Evolutionary conservation across 208 protist genomes (phyloP).

Genomic region (Trichomonas vaginalis): DNA sequence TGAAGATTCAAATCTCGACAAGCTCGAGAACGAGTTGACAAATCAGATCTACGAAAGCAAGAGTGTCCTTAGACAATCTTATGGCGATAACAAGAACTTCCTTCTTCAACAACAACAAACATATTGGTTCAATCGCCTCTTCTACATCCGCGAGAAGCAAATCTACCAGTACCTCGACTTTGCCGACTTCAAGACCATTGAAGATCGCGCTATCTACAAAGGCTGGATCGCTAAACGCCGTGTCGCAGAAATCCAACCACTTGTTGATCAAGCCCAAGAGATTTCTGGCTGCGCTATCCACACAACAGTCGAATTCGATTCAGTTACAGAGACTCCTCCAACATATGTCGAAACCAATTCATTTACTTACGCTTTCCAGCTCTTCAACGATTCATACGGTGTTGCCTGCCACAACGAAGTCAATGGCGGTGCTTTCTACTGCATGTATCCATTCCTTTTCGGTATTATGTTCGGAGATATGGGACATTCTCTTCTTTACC

Average conservation of each 20-base stretch:
- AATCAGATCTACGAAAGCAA: background rate
- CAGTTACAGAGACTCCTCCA: slow-evolving; percentile 48
- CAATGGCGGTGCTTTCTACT: slow-evolving; percentile 6
- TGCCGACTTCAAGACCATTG: background rate
- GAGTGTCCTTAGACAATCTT: background rate
- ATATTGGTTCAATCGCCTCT: background rate
- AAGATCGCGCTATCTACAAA: background rate
- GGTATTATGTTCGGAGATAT: slow-evolving; percentile 98
- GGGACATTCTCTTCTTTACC: slow-evolving; percentile 63
- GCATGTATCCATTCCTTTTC: slow-evolving; percentile 67
- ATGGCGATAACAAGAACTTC: background rate
- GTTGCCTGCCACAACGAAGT: slow-evolving; percentile 51
- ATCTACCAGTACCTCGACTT: background rate
- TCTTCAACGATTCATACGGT: slow-evolving; percentile 69
- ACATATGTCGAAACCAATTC: slow-evolving; percentile 85
- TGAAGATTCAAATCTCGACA: background rate
- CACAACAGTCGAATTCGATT: background rate
- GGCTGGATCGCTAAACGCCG: background rate
- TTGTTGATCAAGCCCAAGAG: background rate
- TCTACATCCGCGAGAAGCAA: background rate
- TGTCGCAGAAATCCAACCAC: background rate
- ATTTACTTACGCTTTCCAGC: slow-evolving; percentile 77
- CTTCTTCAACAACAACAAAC: background rate
- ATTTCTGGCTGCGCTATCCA: background rate
- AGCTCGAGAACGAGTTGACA: background rate